Percentiles rank a stretch among this genome's conserved stretches.
Conservation (phyloP, 495 filamentous ascomycete species). For the Podospora australis region DNA sequence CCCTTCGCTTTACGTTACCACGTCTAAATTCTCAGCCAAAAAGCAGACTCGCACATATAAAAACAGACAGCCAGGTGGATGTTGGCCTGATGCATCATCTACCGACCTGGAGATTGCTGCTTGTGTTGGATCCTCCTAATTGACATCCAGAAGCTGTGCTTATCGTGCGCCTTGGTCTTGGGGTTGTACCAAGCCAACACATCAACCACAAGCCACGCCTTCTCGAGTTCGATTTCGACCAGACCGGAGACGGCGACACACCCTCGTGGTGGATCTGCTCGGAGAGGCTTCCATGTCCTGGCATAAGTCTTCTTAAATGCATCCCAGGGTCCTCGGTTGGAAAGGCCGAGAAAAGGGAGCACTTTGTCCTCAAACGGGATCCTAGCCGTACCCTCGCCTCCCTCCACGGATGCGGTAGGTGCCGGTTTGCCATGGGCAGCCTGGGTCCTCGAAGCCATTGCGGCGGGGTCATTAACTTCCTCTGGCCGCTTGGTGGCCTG, state of each 20-base stretch:
- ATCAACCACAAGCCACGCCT: conserved; percentile 31
- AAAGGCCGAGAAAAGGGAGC: conserved; percentile 1
- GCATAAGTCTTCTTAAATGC: conserved; percentile 50
- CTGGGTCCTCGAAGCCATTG: conserved; percentile 4
- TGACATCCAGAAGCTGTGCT: conserved; percentile 4
- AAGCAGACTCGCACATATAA: too few species aligned
- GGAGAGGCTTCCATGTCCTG: conserved; percentile 37
- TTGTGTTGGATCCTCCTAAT: conserved; percentile 13
- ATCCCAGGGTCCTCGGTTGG: conserved; percentile 33
- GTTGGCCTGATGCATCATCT: too few species aligned
- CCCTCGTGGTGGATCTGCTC: conserved; percentile 51
- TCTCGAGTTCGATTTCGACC: conserved; percentile 56
- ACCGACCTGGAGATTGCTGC: conserved; percentile 6
- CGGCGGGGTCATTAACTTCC: conserved; percentile 17
- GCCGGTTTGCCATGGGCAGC: not conserved
- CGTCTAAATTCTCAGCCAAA: too few species aligned
- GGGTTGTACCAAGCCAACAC: conserved; percentile 27
- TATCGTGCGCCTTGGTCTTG: conserved; percentile 14
- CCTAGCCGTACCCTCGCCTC: too few species aligned
- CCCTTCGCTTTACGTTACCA: too few species aligned
- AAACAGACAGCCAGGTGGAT: too few species aligned
- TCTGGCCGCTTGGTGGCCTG: conserved; percentile 27
- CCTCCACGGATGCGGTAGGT: too few species aligned
- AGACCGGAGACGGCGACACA: conserved; percentile 58
- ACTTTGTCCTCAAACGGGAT: conserved; percentile 4